Evolutionary conservation across 345 rosid genomes (phyloP), one percentile per base, ranked within the genome.

Genomic region (Gossypium longicalyx): DNA sequence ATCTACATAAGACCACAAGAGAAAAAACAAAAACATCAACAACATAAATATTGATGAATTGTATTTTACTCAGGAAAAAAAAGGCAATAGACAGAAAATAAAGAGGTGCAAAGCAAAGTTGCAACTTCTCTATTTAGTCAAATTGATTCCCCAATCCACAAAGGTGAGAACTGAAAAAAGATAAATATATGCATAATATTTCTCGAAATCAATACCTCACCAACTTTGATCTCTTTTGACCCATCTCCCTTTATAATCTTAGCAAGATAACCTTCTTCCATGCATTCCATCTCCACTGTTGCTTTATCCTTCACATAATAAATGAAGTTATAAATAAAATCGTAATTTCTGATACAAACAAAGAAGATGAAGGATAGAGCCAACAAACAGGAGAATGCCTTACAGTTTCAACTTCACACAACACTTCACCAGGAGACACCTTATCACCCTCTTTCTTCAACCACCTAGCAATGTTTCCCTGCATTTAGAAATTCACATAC

Each of bases 371-470:
- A 83, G 23, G 43, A 57, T 20, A 60, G 58, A 27, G 59, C 57
- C 51, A 67, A 43, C 48, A 64, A 77, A 59, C 3, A 53, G 61
- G 19, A 59, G 49, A 48, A 69, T 20, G 48, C 48, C 91, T 68
- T 88, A 95, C 98, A 51, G 99, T 95, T 88, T 95, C 99, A 68
- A 95, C 98, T 93, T 95, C 99, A 73, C 99, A 95, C 52, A 95
- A 90, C 34, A 95, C 99, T 87, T 95, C 99, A 80, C 99, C 99
- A 45, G 94, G 85, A 79, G 86, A 79, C 70, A 93, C 61, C 80
- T 93, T 91, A 74, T 95, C 98, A 72, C 98, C 99, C 85, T 93
- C 98, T 83, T 93, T 95, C 88, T 95, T 95, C 83, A 95, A 85
- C 99, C 99, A 93, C 82, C 86, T 87, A 12, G 93, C 99, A 78